phyloP scores from a whole-genome alignment of 129 eudicot species.

The Flaveria brownii region DNA sequence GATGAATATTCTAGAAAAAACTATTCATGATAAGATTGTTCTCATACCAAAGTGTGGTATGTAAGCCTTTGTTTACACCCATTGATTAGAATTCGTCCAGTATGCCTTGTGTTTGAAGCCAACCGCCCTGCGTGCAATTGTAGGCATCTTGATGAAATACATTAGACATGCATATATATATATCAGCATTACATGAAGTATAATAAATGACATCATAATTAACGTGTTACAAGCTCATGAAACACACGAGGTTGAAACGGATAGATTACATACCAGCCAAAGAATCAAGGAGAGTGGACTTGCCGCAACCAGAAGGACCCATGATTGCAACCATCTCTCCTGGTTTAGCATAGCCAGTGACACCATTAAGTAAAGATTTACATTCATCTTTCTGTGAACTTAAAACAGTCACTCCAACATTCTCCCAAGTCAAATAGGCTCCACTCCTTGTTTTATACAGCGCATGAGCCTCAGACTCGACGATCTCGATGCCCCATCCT shows the following conservation, averaged over 20 bases:
- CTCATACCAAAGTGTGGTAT: conserved; percentile 65
- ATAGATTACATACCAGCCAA: conserved; percentile 56
- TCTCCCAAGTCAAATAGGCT: conserved; percentile 73
- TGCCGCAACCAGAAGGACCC: conserved; percentile 97
- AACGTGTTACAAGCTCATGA: background rate
- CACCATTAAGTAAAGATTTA: conserved; percentile 50
- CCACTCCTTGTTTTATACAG: conserved; percentile 25
- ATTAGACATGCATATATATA: background rate
- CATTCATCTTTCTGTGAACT: conserved; percentile 29
- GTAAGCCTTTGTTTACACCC: conserved; percentile 64
- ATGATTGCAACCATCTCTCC: conserved; percentile 75
- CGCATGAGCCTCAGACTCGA: background rate
- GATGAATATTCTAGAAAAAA: too few species aligned
- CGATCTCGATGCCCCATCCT: conserved; percentile 17
- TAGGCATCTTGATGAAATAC: background rate
- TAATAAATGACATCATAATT: background rate
- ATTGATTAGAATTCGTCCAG: conserved; percentile 55
- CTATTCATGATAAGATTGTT: background rate
- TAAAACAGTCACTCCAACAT: conserved; percentile 51
- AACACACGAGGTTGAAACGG: background rate
- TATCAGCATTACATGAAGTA: background rate
- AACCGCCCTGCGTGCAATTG: conserved; percentile 47
- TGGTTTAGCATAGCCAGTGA: conserved; percentile 65
- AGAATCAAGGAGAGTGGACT: conserved; percentile 43
- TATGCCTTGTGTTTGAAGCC: conserved; percentile 47